Percentiles rank a stretch among this genome's conserved stretches.
phyloP scores from a whole-genome alignment of 2,329 filamentous ascomycete species.

The Rutstroemia sp. region DNA sequence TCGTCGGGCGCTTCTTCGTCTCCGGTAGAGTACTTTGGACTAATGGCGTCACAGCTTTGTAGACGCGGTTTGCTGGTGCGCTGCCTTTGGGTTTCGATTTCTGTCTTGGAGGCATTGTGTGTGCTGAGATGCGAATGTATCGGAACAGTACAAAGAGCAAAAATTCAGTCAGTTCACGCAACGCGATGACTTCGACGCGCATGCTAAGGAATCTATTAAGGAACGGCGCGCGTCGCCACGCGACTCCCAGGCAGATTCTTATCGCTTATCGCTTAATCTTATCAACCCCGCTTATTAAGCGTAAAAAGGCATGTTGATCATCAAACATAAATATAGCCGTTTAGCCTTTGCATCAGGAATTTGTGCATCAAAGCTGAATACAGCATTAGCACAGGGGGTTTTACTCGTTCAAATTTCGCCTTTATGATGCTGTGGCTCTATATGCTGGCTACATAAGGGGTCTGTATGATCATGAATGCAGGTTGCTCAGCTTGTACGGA shows the following conservation, averaged over 20 bases:
- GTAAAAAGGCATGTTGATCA: neutral
- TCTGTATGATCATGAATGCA: no score
- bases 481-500: no score
- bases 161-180: neutral
- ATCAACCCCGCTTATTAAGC: neutral
- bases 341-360: neutral
- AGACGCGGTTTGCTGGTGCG: conserved; percentile 22
- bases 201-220: neutral
- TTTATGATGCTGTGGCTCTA: neutral
- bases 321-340: neutral
- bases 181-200: neutral
- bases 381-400: neutral
- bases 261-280: neutral
- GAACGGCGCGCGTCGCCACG: neutral
- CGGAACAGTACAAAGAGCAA: neutral
- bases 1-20: conserved; percentile 17
- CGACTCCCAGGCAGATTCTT: neutral
- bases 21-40: conserved; percentile 20
- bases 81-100: conserved; percentile 10
- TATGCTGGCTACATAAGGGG: no score
- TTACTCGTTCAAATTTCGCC: neutral
- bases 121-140: neutral
- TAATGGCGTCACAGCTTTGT: conserved; percentile 21
- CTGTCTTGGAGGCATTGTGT: conserved; percentile 18
- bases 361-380: neutral